Evolutionary conservation across 2,329 filamentous ascomycete species (phyloP), one percentile per base, ranked within the genome.

Genomic region (Onygena corvina): DNA sequence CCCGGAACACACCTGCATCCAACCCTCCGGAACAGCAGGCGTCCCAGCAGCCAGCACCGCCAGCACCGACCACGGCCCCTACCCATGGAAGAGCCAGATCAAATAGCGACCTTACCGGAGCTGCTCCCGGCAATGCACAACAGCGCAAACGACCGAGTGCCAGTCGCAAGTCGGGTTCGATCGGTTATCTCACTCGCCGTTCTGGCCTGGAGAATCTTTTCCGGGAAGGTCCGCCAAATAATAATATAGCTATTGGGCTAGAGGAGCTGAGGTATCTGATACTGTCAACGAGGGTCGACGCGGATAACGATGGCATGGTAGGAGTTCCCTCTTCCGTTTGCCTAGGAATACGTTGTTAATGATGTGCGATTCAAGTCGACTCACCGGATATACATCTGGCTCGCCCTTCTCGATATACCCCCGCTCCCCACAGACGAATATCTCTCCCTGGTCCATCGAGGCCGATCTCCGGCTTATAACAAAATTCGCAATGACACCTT

Each of bases 401-500:
- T 96, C 34, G 86, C 94, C 57, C 79, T 98, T 9, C 83, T 98
- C 58, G 86, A 94, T 62, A 83, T 89, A 27, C 82, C 87, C 4
- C 80, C 94, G 36, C 73, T 95, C 54, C 77, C 82, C 38, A 94
- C 92, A 51, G 86, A 94, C 59, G 76, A 83, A 53, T 98, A 98
- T 65, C 84, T 96, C 56, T 77, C 79, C 50, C 83, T 96, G 38
- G 84, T 98, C 56, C 88, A 94, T 62, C 86, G 92, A 55, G 90
- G 92, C 54, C 85, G 90, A 20, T 96, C 90, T 2, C 89, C 90
- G 0, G 89, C 88, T 40, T 94, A 98, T 70, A 81, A 86, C 60
- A 98, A 98, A 71, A 98, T 98, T 63, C 86, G 89, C 64, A 95
- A 98, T 68, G 92, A 98, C 66, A 95, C 92, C 34, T 96, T 96